A percentile compares a stretch with the other conserved stretches of the same genome.
These are phyloP conservation scores for Russula earlei DNA, from an alignment of 768 basidiomycete species.

Conservation along the genomic window DNA sequence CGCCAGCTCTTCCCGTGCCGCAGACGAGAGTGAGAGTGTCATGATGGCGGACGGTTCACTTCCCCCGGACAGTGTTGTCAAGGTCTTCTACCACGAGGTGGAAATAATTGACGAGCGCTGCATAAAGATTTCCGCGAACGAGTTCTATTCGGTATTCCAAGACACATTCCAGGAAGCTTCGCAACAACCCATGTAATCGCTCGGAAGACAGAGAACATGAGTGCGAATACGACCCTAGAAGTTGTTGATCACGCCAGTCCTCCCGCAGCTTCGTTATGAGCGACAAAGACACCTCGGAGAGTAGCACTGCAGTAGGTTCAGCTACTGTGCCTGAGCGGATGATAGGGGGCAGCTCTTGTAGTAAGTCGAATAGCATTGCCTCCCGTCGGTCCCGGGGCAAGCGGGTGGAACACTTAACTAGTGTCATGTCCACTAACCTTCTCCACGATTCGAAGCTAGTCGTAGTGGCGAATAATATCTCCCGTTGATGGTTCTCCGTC, in stretches of 20 bases:
- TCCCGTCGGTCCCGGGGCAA: slow-evolving; percentile 78
- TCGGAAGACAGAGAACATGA: slow-evolving; percentile 72
- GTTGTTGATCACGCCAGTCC: slow-evolving; percentile 60
- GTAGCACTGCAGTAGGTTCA: slow-evolving; percentile 66
- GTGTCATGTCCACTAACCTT: slow-evolving; percentile 69
- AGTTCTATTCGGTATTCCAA: slow-evolving; percentile 71
- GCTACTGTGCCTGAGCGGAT: slow-evolving; percentile 57
- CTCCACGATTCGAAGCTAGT: slow-evolving; percentile 79
- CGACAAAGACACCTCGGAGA: slow-evolving; percentile 76
- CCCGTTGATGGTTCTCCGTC: slow-evolving; percentile 80
- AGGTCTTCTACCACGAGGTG: slow-evolving; percentile 46
- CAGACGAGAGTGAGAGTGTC: not conserved
- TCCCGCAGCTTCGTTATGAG: slow-evolving; percentile 84
- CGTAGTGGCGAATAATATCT: slow-evolving; percentile 62
- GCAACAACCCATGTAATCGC: slow-evolving; percentile 63
- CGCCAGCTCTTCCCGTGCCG: slow-evolving; percentile 16
- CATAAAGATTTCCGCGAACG: slow-evolving; percentile 92
- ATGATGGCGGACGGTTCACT: not conserved
- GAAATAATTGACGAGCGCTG: slow-evolving; percentile 80
- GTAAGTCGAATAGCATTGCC: slow-evolving; percentile 81
- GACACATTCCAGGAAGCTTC: slow-evolving; percentile 65
- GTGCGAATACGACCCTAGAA: slow-evolving; percentile 56
- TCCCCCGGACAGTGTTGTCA: not conserved
- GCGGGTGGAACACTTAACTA: slow-evolving; percentile 79
- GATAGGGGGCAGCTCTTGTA: slow-evolving; percentile 68